These are phyloP conservation scores for Smittium mucronatum DNA, from an alignment of 371 early-diverging fungal species.

Conservation along the genomic window DNA sequence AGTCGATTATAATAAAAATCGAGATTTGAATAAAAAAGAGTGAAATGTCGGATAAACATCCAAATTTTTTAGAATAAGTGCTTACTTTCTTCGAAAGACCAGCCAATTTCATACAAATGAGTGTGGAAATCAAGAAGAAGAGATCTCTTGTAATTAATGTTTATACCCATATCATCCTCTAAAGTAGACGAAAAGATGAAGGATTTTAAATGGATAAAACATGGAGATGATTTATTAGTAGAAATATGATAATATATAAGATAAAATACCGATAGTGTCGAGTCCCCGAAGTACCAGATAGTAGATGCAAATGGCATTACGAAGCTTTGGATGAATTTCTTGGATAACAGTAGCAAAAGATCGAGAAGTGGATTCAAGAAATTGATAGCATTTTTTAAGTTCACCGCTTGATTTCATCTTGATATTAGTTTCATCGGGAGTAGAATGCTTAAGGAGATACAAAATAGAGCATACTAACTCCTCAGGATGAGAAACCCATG, in stretches of 20 bases:
- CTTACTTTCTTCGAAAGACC: constrained; percentile 65
- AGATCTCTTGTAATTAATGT: constrained; percentile 54
- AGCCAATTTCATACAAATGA: constrained; percentile 61
- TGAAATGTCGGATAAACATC: not conserved
- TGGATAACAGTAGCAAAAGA: constrained; percentile 93
- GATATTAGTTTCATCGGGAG: constrained; percentile 37
- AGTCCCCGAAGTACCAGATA: constrained; percentile 88
- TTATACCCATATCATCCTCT: constrained; percentile 95
- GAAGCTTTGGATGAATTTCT: constrained; percentile 75
- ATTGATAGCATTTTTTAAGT: constrained; percentile 68
- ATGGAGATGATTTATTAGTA: not conserved
- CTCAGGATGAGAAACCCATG: constrained; percentile 43
- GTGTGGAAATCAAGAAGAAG: constrained; percentile 69
- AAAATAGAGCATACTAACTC: constrained; percentile 68
- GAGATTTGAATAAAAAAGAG: not conserved
- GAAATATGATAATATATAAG: not conserved
- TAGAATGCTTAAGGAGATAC: constrained; percentile 54
- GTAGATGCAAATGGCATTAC: constrained; percentile 78
- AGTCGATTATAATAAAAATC: not conserved
- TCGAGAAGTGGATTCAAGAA: constrained; percentile 80
- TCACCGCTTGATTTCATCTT: constrained; percentile 42
- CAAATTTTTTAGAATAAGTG: constrained; percentile 9
- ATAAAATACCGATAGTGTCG: constrained; percentile 66
- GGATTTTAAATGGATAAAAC: not conserved
- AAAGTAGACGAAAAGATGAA: not conserved